Conservation (phyloP, 495 filamentous ascomycete species). For the Xylaria acuta region DNA sequence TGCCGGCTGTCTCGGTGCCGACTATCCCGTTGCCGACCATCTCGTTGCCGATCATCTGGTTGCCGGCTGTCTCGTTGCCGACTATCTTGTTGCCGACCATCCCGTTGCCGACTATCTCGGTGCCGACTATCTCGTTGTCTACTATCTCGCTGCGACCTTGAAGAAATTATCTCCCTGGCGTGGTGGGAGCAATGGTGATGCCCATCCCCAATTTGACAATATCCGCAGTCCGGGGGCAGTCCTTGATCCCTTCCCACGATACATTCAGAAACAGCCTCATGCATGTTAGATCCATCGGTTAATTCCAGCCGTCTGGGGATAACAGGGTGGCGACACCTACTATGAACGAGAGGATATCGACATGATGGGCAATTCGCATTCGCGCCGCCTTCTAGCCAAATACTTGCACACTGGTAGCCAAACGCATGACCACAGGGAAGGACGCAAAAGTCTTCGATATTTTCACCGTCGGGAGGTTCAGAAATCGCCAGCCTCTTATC, state of each 20-base stretch:
- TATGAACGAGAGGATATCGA: not conserved
- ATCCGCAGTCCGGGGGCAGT: not conserved
- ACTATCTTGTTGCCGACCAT: not conserved
- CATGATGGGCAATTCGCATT: not conserved
- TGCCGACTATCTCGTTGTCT: not conserved
- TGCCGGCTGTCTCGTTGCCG: not conserved
- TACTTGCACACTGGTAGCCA: not conserved
- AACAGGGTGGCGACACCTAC: not conserved
- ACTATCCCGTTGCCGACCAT: not conserved
- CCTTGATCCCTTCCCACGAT: not conserved
- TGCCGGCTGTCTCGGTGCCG: not conserved
- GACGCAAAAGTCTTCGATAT: not conserved
- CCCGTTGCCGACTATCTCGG: not conserved
- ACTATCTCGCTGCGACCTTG: not conserved
- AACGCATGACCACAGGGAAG: conserved; percentile 14
- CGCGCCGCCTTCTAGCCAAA: not conserved
- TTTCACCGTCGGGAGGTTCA: not conserved
- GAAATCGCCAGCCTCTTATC: not conserved
- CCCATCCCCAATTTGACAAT: not conserved
- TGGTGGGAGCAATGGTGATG: not conserved
- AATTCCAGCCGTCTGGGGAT: not conserved
- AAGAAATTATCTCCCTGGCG: not conserved
- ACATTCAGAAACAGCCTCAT: not conserved
- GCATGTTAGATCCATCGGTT: not conserved
- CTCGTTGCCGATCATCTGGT: not conserved